These are phyloP conservation scores for Rhizopogon rudus DNA, from an alignment of 768 basidiomycete species.

Conservation along the genomic window DNA sequence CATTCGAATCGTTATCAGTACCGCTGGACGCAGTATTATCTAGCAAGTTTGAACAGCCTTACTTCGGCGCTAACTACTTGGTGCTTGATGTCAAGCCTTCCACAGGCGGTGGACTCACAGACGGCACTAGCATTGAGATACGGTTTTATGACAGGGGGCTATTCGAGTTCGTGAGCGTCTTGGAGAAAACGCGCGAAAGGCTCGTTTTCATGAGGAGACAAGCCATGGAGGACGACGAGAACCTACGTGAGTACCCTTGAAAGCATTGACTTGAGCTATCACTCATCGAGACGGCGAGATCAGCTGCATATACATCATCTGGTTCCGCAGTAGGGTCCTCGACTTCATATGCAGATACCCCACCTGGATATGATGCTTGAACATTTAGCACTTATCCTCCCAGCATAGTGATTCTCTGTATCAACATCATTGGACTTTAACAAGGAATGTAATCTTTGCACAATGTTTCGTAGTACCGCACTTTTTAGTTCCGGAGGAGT, in stretches of 20 bases:
- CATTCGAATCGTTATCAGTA: slow-evolving; percentile 43
- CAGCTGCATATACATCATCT: slow-evolving; percentile 26
- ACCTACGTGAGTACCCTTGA: slow-evolving; percentile 21
- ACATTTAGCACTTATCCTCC: neutral
- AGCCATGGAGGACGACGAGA: slow-evolving; percentile 28
- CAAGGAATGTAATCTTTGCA: neutral
- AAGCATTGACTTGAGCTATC: neutral
- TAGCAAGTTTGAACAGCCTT: slow-evolving; percentile 73
- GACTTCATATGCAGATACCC: slow-evolving; percentile 19
- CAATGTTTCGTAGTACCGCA: neutral
- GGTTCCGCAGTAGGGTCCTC: slow-evolving; percentile 10
- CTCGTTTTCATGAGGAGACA: slow-evolving; percentile 73
- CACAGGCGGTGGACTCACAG: slow-evolving; percentile 57
- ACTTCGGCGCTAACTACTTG: slow-evolving; percentile 65
- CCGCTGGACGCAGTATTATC: slow-evolving; percentile 62
- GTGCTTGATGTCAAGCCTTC: slow-evolving; percentile 63
- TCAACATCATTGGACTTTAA: neutral
- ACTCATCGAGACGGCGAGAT: neutral
- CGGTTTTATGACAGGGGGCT: slow-evolving; percentile 64
- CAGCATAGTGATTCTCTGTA: neutral
- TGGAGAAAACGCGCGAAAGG: slow-evolving; percentile 76
- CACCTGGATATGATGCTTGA: slow-evolving; percentile 25
- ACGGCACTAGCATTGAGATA: slow-evolving; percentile 62
- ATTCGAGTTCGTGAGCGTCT: slow-evolving; percentile 65
- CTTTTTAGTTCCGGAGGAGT: neutral